Evolutionary conservation across 2,329 filamentous ascomycete genomes (phyloP), one percentile per base, ranked within the genome.

Genomic region (Hypoxylon sp.): DNA sequence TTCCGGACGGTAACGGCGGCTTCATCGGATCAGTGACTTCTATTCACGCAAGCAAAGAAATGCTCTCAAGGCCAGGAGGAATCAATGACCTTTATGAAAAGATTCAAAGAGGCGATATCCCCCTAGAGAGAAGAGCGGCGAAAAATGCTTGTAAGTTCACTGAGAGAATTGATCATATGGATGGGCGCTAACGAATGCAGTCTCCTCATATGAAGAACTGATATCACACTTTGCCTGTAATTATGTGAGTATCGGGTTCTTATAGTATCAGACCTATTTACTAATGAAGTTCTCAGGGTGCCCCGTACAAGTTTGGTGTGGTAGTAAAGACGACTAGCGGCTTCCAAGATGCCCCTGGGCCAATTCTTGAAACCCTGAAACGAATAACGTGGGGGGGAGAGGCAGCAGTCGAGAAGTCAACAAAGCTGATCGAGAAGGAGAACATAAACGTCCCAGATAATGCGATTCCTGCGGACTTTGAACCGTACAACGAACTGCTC

Each of bases 241-340:
- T 54, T 82, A 75, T 55, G 75, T 78, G 64, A 63, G 73, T 64
- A 20, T 20, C n/a, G 12, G 21, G 4, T 0, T 9, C 5, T 25
- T 25, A 9, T n/a, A 31, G 7, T 12, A n/a, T 26, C 2, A n/a
- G 13, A 9, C 0, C 6, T 19, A 62, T 47, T 66, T 68, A 38
- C 67, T 69, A 59, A 51, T 64, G 16, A 21, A 12, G 63, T 60
- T 17, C 64, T 61, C 13, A 78, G 74, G 86, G 86, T 2, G 84
- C 84, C 52, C 78, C 79, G 0, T 89, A 89, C 67, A 88, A 88
- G 44, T 89, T 84, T 61, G 77, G 82, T 25, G 83, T 85, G 1
- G 71, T 75, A 1, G 79, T 82, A 2, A 69, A 76, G 4, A 80
- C 43, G 2, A 59, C 75, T 3, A 71, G 67, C n/a, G 68, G 73